Percentiles rank a stretch among this genome's conserved stretches.
Conservation (phyloP, 75 land plant genomes). For the Sequoia sempervirens region DNA sequence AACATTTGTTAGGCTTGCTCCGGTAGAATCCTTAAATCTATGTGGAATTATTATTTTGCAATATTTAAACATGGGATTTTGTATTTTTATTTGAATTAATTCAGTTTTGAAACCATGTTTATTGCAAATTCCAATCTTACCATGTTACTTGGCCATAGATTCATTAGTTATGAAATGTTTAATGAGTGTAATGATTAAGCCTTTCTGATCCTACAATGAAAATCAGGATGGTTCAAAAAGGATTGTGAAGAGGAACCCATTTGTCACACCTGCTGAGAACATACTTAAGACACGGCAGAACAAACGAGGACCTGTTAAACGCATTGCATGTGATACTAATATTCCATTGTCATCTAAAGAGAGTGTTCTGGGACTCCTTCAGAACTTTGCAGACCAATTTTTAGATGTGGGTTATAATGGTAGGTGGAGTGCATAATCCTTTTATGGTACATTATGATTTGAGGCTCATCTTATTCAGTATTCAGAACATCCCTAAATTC, state of each 20-base stretch:
- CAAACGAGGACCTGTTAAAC: constrained; percentile 52
- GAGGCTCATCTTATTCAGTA: neutral
- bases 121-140: neutral
- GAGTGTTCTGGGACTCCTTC: constrained; percentile 45
- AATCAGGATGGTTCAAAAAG: constrained; percentile 85
- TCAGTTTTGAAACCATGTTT: neutral
- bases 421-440: constrained; percentile 15
- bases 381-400: constrained; percentile 65
- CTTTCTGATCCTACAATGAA: neutral
- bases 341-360: constrained; percentile 31
- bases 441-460: neutral
- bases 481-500: neutral
- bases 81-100: neutral
- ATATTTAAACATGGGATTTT: neutral
- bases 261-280: constrained; percentile 32
- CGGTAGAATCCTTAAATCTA: constrained; percentile 34
- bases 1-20: constrained; percentile 59
- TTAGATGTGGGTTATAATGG: constrained; percentile 78
- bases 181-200: neutral
- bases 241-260: constrained; percentile 66
- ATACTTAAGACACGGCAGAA: constrained; percentile 40
- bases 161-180: neutral
- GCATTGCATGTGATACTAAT: constrained; percentile 52
- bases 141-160: neutral
- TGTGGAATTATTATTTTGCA: neutral